Evolutionary conservation across 1,284 basidiomycete species (phyloP), one percentile per base, ranked within the genome.

Genomic region (Vanrija sp.): DNA sequence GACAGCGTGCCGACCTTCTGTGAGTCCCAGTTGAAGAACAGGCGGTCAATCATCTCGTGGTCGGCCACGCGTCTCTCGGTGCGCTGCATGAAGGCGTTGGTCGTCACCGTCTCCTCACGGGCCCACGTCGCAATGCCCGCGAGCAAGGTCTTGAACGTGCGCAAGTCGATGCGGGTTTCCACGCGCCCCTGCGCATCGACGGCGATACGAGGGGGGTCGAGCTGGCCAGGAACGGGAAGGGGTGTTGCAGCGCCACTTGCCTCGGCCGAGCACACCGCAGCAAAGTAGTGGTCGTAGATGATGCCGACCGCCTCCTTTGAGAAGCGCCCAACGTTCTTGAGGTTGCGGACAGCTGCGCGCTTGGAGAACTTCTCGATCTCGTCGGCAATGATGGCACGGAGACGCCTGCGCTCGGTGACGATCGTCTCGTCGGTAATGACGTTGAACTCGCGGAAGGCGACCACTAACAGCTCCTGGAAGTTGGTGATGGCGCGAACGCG

Each of bases 401-500:
- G 92, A 39, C 87, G 84, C 60, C 85, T 84, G 24, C 96, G 85
- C 75, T 98, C 95, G 18, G 83, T 82, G 18, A 85, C 82, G 64
- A 99, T 98, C 14, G 89, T 90, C 27, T 98, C 96, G 68, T 98
- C 94, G 0, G 91, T 95, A 71, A 99, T 95, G 60, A 93, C 82
- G 22, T 92, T 88, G 73, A 99, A 99, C 74, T 99, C 96, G 52
- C 96, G 85, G 83, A 97, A 97, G 2, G 94, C 94, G 49, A 97
- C 87, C 6, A 97, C 85, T 14, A 95, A 83, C 4, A 99, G 84
- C 76, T 98, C 94, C 75, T 98, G 96, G 82, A 99, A 99, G 58
- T 90, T 88, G 19, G 95, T 98, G 66, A 98, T 96, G 41, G 93
- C 90, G 18, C 92, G 88, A 7, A 91, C 85, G 19, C 93, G 86